Evolutionary conservation across 2,329 filamentous ascomycete species (phyloP).

Genomic region (Pseudocercospora vitis): DNA sequence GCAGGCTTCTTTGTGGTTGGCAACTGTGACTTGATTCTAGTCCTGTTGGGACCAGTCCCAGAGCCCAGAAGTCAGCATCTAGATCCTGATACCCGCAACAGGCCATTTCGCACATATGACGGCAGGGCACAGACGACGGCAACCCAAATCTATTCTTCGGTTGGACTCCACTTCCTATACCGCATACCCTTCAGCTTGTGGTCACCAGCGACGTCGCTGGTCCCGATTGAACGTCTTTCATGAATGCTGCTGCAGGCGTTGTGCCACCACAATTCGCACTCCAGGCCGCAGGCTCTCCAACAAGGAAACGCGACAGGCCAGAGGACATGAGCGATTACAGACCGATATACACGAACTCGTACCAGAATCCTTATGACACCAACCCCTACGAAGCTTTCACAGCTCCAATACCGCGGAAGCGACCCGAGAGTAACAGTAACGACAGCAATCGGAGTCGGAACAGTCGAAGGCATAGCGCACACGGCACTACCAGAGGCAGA

Average conservation of each 20-base stretch:
- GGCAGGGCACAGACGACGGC: neutral
- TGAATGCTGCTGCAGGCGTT: slow-evolving; percentile 10
- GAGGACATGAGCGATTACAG: slow-evolving; percentile 16
- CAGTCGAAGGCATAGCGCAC: slow-evolving; percentile 13
- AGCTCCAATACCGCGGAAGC: neutral
- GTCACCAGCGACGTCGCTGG: neutral
- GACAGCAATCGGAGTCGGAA: slow-evolving; percentile 8
- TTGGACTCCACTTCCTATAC: neutral
- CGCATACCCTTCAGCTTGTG: neutral
- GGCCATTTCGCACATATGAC: slow-evolving; percentile 2
- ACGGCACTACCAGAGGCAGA: slow-evolving; percentile 12
- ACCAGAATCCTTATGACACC: slow-evolving; percentile 6
- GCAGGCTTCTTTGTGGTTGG: slow-evolving; percentile 13
- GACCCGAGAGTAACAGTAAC: slow-evolving; percentile 15
- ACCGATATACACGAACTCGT: slow-evolving; percentile 16
- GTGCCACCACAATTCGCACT: slow-evolving; percentile 13
- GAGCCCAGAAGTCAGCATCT: slow-evolving; percentile 8
- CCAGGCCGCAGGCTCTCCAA: neutral
- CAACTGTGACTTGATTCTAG: neutral
- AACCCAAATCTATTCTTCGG: slow-evolving; percentile 8
- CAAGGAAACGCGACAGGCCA: neutral
- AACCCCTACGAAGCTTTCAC: neutral
- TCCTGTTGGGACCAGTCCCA: slow-evolving; percentile 4
- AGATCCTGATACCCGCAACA: slow-evolving; percentile 7
- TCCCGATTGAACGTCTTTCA: slow-evolving; percentile 2